phyloP scores from a whole-genome alignment of 176 grass and related monocot species.

The Triticum aestivum region IWGSC_CS_RefSeq_v2.1 NC_057797.1:355080050-355080549 shows the following conservation, averaged over 20 bases:
- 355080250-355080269: not conserved
- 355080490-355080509: conserved; percentile 81
- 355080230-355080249: not conserved
- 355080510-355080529: conserved; percentile 59
- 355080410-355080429: conserved; percentile 85
- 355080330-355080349: conserved; percentile 49
- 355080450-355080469: conserved; percentile 93
- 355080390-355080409: conserved; percentile 65
- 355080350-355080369: conserved; percentile 85
- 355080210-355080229: not conserved
- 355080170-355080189: not conserved
- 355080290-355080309: not conserved
- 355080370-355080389: conserved; percentile 63
- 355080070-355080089: not conserved
- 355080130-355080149: not conserved
- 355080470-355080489: conserved; percentile 72
- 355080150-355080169: not conserved
- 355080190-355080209: not conserved
- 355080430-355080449: conserved; percentile 84
- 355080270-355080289: not conserved
- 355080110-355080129: not conserved
- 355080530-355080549: conserved; percentile 57
- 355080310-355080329: conserved; percentile 1
- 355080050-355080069: not conserved
- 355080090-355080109: not conserved